Conservation (phyloP, 2,329 filamentous ascomycete species). For the Fusarium brachygibbosum region DNA sequence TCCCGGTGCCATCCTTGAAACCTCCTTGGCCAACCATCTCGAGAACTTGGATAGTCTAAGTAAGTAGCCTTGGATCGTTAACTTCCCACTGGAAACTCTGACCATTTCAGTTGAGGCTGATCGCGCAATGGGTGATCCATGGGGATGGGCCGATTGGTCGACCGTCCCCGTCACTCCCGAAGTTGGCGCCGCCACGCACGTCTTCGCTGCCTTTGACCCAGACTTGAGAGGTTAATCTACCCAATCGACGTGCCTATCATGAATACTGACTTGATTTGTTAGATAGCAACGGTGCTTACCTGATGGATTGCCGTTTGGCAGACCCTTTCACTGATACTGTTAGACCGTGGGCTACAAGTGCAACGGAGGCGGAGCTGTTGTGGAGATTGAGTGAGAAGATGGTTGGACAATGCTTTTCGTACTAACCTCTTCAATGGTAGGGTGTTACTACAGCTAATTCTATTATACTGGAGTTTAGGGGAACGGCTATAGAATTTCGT, state of each 20-base stretch:
- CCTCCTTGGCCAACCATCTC: not conserved
- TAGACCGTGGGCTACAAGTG: slow-evolving; percentile 31
- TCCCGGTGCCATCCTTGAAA: slow-evolving; percentile 14
- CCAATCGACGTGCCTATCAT: accelerated
- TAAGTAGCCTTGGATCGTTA: not conserved
- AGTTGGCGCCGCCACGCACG: slow-evolving; percentile 30
- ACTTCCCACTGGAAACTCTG: accelerated
- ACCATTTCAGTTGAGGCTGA: slow-evolving; percentile 9
- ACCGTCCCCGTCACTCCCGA: slow-evolving; percentile 5
- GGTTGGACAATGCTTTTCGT: slow-evolving; percentile 24
- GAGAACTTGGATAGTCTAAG: slow-evolving; percentile 1
- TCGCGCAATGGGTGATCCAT: slow-evolving; percentile 17
- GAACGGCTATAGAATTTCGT: no score
- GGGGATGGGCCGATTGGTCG: slow-evolving; percentile 23
- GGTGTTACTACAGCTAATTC: no score
- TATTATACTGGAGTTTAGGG: no score
- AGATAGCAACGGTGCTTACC: slow-evolving; percentile 29
- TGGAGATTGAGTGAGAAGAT: slow-evolving; percentile 39
- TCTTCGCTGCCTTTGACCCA: slow-evolving; percentile 34
- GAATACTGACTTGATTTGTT: not conserved
- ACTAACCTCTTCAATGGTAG: not conserved
- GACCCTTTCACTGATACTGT: slow-evolving; percentile 25
- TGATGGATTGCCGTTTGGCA: slow-evolving; percentile 22
- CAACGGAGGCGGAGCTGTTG: slow-evolving; percentile 21
- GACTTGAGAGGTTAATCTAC: not conserved